Conservation (phyloP, 352 stramenopile species). For the Pythium grandisporangium region DNA sequence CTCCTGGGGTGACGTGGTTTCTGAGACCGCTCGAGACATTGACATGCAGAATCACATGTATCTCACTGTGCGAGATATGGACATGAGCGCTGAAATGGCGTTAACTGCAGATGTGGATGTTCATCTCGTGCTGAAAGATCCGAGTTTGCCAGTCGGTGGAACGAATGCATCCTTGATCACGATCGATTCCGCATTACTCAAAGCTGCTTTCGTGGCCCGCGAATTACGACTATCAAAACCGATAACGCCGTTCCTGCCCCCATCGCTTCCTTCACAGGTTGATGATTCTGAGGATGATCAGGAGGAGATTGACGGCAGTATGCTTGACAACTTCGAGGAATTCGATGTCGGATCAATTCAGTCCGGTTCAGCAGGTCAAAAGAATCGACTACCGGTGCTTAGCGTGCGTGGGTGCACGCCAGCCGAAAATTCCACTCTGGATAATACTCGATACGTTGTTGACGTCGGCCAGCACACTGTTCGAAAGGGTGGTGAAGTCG, state of each 20-base stretch:
- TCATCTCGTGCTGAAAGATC: slow-evolving; percentile 45
- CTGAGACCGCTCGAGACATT: slow-evolving; percentile 25
- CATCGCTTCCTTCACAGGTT: slow-evolving; percentile 12
- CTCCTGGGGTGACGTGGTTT: slow-evolving; percentile 61
- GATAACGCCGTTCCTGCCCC: slow-evolving; percentile 26
- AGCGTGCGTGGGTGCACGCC: slow-evolving; percentile 74
- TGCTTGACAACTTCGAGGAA: slow-evolving; percentile 69
- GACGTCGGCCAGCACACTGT: slow-evolving; percentile 84
- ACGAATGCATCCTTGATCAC: not conserved
- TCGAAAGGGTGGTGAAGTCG: slow-evolving; percentile 76
- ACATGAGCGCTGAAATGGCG: slow-evolving; percentile 38
- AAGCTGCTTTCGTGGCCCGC: slow-evolving; percentile 51
- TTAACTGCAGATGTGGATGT: slow-evolving; percentile 59
- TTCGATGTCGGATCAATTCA: slow-evolving; percentile 65
- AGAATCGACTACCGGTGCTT: slow-evolving; percentile 49
- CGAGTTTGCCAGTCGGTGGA: not conserved
- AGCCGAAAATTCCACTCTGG: slow-evolving; percentile 69
- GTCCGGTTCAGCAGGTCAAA: slow-evolving; percentile 21
- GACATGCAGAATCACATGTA: slow-evolving; percentile 64
- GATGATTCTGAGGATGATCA: slow-evolving; percentile 15
- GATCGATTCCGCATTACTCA: slow-evolving; percentile 24
- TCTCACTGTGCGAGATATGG: slow-evolving; percentile 58
- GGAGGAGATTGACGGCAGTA: slow-evolving; percentile 29
- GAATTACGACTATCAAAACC: slow-evolving; percentile 44
- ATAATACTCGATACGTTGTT: slow-evolving; percentile 79